Evolutionary conservation across 208 protist genomes (phyloP).

Genomic region (Crithidia acanthocephali): DNA sequence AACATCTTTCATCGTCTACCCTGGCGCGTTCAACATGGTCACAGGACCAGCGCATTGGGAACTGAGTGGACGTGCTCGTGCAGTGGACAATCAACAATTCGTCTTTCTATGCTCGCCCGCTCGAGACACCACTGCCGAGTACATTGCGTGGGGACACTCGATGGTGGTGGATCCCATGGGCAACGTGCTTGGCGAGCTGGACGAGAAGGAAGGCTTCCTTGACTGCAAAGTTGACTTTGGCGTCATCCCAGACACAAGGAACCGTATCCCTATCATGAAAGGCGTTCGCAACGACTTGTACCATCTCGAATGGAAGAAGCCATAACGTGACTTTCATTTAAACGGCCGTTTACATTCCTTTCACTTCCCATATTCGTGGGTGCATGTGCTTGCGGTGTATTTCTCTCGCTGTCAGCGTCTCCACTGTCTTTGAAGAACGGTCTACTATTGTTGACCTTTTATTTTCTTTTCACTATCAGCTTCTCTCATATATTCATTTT

Average conservation of each 20-base stretch:
- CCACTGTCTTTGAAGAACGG: too few relatives aligned
- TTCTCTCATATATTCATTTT: too few relatives aligned
- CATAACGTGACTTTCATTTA: not conserved
- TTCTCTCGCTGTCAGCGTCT: too few relatives aligned
- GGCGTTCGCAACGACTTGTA: conserved; percentile 84
- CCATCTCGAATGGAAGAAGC: conserved; percentile 59
- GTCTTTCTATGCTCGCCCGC: conserved; percentile 96
- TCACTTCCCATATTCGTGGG: too few relatives aligned
- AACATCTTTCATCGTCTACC: conserved; percentile 95
- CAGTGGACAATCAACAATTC: conserved; percentile 96
- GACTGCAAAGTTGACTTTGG: conserved; percentile 72
- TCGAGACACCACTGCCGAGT: conserved; percentile 83
- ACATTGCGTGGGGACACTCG: conserved; percentile 97
- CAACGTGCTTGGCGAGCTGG: conserved; percentile 61
- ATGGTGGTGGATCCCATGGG: conserved; percentile 95
- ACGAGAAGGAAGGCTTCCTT: conserved; percentile 69
- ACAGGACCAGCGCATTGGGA: conserved; percentile 99
- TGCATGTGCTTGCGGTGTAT: too few relatives aligned
- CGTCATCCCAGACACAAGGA: conserved; percentile 46
- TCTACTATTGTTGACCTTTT: too few relatives aligned
- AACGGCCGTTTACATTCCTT: too few relatives aligned
- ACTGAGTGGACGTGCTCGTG: conserved; percentile 89
- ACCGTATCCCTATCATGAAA: conserved; percentile 80
- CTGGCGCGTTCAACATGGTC: conserved; percentile 99
- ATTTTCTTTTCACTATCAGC: too few relatives aligned